Evolutionary conservation across 306 rosid species (phyloP).

Genomic region (Lathyrus oleraceus): DNA sequence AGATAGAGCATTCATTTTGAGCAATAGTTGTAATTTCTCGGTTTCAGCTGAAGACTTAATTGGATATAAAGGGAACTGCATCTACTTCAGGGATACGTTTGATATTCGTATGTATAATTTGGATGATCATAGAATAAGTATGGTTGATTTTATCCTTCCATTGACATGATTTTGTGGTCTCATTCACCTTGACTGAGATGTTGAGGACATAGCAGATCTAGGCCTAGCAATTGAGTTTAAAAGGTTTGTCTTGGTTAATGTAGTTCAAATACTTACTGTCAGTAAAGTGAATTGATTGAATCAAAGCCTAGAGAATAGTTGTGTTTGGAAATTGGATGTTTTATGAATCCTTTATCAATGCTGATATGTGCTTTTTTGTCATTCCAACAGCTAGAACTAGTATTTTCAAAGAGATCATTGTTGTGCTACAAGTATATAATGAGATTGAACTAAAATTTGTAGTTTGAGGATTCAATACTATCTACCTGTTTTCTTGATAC

Average conservation of each 20-base stretch:
- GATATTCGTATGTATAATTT: conserved; percentile 46
- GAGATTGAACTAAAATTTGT: not conserved
- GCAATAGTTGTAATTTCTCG: conserved; percentile 42
- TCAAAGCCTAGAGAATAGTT: not conserved
- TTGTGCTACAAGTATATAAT: too few species aligned
- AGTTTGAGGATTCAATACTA: not conserved
- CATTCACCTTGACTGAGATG: conserved; percentile 28
- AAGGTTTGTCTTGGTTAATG: too few species aligned
- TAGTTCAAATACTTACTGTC: too few species aligned
- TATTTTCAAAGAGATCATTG: not conserved
- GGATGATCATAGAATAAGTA: conserved; percentile 34
- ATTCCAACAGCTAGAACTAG: too few species aligned
- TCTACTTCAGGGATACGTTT: conserved; percentile 39
- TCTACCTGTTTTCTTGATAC: not conserved
- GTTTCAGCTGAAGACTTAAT: conserved; percentile 31
- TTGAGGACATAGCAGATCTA: not conserved
- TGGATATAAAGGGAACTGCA: conserved; percentile 47
- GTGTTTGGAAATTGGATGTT: not conserved
- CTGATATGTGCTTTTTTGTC: not conserved
- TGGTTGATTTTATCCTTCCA: conserved; percentile 30
- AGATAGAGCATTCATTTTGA: conserved; percentile 46
- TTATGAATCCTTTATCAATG: not conserved
- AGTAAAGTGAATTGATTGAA: not conserved
- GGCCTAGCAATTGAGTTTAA: not conserved
- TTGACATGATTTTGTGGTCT: conserved; percentile 39